Evolutionary conservation across 345 rosid species (phyloP).

Genomic region (Kernera saxatilis): DNA sequence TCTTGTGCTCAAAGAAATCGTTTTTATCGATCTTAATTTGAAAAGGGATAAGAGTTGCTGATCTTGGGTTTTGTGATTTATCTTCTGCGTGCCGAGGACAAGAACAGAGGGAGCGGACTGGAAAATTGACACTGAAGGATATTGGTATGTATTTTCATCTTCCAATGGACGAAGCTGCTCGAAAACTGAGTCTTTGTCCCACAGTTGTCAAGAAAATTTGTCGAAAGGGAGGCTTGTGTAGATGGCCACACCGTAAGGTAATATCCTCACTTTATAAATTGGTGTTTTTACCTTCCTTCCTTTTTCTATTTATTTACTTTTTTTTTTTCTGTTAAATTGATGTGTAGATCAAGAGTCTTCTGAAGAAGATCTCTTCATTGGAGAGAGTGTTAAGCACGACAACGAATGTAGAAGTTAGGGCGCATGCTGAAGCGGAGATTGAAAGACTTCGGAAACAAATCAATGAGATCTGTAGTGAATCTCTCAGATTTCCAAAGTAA

Average conservation of each 20-base stretch:
- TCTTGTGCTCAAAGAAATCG: background rate
- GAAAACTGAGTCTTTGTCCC: background rate
- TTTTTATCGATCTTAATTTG: background rate
- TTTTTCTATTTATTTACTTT: no score
- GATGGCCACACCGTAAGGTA: conserved; percentile 20
- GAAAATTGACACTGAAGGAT: background rate
- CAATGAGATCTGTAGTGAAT: background rate
- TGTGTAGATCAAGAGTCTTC: background rate
- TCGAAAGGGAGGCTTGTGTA: background rate
- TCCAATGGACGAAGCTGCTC: conserved; percentile 17
- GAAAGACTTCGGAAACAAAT: background rate
- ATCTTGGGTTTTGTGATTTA: background rate
- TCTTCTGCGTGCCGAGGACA: background rate
- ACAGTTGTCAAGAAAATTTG: conserved; percentile 16
- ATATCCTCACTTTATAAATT: background rate
- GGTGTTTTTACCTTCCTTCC: background rate
- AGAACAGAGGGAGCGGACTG: conserved; percentile 19
- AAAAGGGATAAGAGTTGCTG: background rate
- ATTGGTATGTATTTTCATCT: background rate
- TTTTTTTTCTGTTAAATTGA: background rate
- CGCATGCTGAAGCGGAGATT: background rate
- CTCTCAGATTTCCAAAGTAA: background rate
- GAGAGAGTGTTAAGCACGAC: background rate
- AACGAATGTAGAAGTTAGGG: background rate
- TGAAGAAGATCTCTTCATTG: background rate